Percentiles rank a stretch among this genome's conserved stretches.
Conservation (phyloP, 352 stramenopile genomes). For the Phytophthora pluvialis region DNA sequence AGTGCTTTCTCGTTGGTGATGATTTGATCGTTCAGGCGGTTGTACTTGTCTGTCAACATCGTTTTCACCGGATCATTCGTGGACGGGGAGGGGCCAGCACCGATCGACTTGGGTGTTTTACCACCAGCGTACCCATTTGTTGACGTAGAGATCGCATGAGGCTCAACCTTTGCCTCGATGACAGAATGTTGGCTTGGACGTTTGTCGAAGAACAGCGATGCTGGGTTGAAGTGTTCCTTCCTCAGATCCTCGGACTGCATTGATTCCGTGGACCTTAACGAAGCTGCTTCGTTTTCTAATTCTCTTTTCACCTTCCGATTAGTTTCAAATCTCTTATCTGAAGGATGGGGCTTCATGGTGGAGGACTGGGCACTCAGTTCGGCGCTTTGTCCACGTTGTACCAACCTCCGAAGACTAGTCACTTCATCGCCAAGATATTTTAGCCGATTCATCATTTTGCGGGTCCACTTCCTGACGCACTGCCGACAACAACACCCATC, state of each 20-base stretch:
- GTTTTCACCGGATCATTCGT: conserved; percentile 18
- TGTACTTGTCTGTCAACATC: conserved; percentile 36
- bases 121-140: neutral
- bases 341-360: neutral
- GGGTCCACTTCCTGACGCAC: conserved; percentile 18
- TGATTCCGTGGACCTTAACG: neutral
- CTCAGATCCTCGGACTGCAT: neutral
- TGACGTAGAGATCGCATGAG: neutral
- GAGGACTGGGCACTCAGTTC: neutral
- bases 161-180: neutral
- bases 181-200: neutral
- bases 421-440: conserved; percentile 15
- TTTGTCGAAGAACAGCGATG: neutral
- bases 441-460: conserved; percentile 16
- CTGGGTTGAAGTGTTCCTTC: neutral
- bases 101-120: too few relatives aligned
- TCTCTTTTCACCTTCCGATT: conserved; percentile 6
- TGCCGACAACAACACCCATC: conserved; percentile 23
- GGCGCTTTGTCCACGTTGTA: neutral
- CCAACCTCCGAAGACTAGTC: conserved; percentile 3
- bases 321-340: neutral
- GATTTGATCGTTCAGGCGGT: conserved; percentile 38
- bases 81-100: neutral
- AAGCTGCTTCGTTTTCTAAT: neutral
- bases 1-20: conserved; percentile 44